Conservation (phyloP, 2,329 filamentous ascomycete genomes). For the Colletotrichum australisinense region DNA sequence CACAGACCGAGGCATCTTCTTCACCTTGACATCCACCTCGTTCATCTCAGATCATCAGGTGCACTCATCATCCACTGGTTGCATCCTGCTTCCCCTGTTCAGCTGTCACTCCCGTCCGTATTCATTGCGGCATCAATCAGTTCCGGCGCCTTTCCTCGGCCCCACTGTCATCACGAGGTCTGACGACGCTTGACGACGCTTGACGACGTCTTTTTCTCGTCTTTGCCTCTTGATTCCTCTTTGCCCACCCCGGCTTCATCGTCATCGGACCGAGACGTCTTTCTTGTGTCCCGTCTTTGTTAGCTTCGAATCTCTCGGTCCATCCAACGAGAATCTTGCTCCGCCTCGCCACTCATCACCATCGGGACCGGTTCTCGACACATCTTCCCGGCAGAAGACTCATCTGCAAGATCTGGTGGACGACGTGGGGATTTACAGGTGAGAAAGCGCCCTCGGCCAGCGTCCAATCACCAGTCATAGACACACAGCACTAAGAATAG, state of each 20-base stretch:
- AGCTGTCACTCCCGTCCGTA: conserved; percentile 4
- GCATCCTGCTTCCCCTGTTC: conserved; percentile 21
- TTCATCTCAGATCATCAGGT: not conserved
- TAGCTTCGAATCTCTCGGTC: not conserved
- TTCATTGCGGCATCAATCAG: not conserved
- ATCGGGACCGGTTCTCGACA: conserved; percentile 12
- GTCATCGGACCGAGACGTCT: conserved; percentile 16
- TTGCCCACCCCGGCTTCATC: not conserved
- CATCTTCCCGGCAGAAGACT: conserved; percentile 25
- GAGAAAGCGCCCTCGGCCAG: conserved; percentile 26
- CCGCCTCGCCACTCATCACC: conserved; percentile 25
- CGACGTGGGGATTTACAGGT: conserved; percentile 31
- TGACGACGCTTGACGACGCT: not conserved
- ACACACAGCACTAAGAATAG: conserved; percentile 43
- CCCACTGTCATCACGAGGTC: conserved; percentile 19
- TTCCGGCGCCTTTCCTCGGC: not conserved
- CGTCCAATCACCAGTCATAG: conserved; percentile 44
- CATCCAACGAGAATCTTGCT: conserved; percentile 15
- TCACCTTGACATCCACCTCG: conserved; percentile 11
- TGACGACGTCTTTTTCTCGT: conserved; percentile 16
- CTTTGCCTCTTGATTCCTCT: conserved; percentile 31
- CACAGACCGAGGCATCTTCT: not conserved
- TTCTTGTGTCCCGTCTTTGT: conserved; percentile 1
- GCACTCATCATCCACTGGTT: not conserved
- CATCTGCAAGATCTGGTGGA: conserved; percentile 27